Base-by-base conservation (phyloP, 2,329 filamentous ascomycete species). In the Zymoseptoria brevis region DNA sequence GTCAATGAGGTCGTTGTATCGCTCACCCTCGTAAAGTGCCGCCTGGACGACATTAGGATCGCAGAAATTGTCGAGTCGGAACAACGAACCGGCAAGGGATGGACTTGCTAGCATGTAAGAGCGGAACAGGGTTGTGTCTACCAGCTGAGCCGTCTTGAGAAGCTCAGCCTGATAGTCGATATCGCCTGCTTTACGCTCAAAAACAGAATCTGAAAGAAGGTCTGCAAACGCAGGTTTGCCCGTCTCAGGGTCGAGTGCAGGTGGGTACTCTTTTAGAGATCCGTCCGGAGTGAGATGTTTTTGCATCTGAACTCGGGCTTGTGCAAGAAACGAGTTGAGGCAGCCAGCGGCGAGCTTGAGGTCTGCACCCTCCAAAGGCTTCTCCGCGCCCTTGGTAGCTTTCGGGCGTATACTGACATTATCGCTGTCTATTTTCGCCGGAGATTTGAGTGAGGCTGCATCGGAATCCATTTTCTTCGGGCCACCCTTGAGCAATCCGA, bases 61-160 rank as follows among this genome's bases (percentile, higher is more conserved):
- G 73, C 94, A 97, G 71, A 96, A 97, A 73, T 99, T 99, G 70
- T 92, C 87, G 55, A 97, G 90, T 22, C 94, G 90, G 77, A 99
- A 97, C 0, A 99, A 81, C 0, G 92, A 90, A 1, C 89, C 89
- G 3, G 91, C 91, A 9, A 99, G 80, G 5, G 87, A 85, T 4
- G 94, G 93, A 7, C 86, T 87, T 3, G 88, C 90, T 69, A 93
- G 90, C 92, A 99, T 97, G 73, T 96, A 95, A 0, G 90, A 88
- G 16, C 93, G 85, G 78, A 99, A 97, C 0, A 99, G 81, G 0
- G 92, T 93, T 0, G 94, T 99, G 71, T 99, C 94, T 6, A 97
- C 90, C 2, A 96, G 77, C 54, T 84, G 87, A 41, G 94, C 96
- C 1, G 88, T 90, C 45, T 86, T 81, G 11, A 86, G 82, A 2